These are phyloP conservation scores for Biancaea sappan DNA, from an alignment of 306 rosid genomes.

Conservation along the genomic window DNA sequence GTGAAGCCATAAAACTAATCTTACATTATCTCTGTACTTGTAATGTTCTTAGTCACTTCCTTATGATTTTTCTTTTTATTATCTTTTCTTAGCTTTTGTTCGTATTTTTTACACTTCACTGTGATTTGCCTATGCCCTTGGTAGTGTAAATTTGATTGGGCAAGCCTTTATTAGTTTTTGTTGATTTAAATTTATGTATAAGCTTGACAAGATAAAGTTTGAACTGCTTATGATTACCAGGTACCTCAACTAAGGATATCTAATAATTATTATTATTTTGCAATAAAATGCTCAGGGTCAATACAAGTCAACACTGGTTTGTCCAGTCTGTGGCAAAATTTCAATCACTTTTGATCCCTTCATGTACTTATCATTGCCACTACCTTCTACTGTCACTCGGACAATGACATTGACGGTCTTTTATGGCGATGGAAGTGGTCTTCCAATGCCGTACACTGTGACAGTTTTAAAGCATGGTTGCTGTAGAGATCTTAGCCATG, in stretches of 20 bases:
- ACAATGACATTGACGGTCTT: constrained; percentile 79
- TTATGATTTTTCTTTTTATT: not conserved
- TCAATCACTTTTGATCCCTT: constrained; percentile 98
- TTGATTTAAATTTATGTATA: constrained; percentile 10
- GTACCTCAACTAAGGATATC: constrained; percentile 20
- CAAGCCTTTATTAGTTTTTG: constrained; percentile 20
- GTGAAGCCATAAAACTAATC: too few relatives aligned
- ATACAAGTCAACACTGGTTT: constrained; percentile 96
- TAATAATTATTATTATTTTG: constrained; percentile 5
- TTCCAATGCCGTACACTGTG: constrained; percentile 90
- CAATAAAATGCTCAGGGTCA: constrained; percentile 76
- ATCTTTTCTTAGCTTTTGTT: not conserved
- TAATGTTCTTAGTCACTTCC: not conserved
- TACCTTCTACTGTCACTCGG: constrained; percentile 89
- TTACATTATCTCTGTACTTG: constrained; percentile 8
- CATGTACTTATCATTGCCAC: constrained; percentile 95
- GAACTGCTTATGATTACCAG: not conserved
- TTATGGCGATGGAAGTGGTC: constrained; percentile 83
- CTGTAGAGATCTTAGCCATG: constrained; percentile 72
- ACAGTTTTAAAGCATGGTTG: constrained; percentile 68
- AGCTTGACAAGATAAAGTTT: constrained; percentile 32
- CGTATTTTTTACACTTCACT: not conserved
- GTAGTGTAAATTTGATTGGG: not conserved
- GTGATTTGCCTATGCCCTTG: not conserved
- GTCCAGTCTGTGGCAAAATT: constrained; percentile 88